Percentiles rank a stretch among this genome's conserved stretches.
Conservation (phyloP, 208 protist genomes). For the Blastocrithidia nonstop region DNA sequence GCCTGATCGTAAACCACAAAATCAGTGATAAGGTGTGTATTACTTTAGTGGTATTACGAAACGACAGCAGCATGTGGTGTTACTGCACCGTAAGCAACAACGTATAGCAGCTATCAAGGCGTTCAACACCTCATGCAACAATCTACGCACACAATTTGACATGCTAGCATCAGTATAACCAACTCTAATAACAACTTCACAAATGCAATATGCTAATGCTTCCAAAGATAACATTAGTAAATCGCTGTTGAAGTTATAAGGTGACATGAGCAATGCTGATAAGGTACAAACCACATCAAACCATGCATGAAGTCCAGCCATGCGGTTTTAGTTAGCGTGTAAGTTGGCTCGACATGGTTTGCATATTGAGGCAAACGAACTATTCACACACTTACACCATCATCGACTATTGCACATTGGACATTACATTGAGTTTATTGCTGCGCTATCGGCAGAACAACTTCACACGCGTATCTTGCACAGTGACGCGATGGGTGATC, state of each 20-base stretch:
- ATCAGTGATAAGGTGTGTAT: conserved; percentile 79
- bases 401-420: conserved; percentile 12
- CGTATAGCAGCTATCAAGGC: conserved; percentile 13
- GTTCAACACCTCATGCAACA: conserved; percentile 11
- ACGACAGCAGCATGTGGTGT: conserved; percentile 52
- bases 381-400: conserved; percentile 40
- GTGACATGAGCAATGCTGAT: neutral
- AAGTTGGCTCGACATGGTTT: conserved; percentile 39
- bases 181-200: conserved; percentile 4
- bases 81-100: conserved; percentile 64
- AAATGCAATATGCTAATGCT: conserved; percentile 1
- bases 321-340: conserved; percentile 13
- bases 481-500: conserved; percentile 53
- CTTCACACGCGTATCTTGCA: conserved; percentile 34
- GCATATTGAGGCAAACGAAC: conserved; percentile 21
- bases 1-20: conserved; percentile 66
- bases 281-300: conserved; percentile 1
- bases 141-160: conserved; percentile 6
- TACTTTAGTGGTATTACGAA: conserved; percentile 75
- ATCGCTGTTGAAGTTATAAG: no score
- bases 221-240: no score
- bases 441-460: conserved; percentile 20
- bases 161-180: conserved; percentile 2
- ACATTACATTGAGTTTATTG: conserved; percentile 40
- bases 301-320: conserved; percentile 1